Evolutionary conservation across 495 filamentous ascomycete species (phyloP), one percentile per base, ranked within the genome.

Genomic region (Thermothielavioides terrestris): DNA sequence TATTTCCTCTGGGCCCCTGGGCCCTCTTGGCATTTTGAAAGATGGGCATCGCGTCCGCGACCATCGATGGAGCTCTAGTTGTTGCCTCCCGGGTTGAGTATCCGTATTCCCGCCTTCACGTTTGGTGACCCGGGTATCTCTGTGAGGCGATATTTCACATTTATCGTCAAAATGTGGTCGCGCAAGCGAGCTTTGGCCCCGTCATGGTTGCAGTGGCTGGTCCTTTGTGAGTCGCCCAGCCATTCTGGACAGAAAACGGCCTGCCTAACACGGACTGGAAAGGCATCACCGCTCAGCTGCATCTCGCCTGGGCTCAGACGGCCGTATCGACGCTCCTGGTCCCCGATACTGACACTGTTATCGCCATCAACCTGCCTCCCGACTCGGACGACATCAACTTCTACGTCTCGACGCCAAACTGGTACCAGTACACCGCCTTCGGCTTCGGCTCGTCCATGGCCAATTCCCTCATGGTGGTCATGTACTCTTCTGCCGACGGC

Each of bases 311-410:
- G 1, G 46, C 53, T 0, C 44, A 54, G 34, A 39, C 15, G 12
- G 46, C 46, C 9, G 43, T 56, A 28, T 60, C 57, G 0, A 58
- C 50, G 1, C 34, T 63, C 39, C 57, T 50, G 40, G 45, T 61
- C 34, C 46, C 32, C 3, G 55, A 63, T 10, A 56, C 48, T 25
- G 46, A 56, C 44, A 63, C 52, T 34, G 42, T 48, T 15, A 52
- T 61, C 22, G 36, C 52, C 41, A 20, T 66, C 52, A 56, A 63
- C 50, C 21, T 66, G 10, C 50, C 58, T 4, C 48, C 55, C 3
- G 32, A 50, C 35, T 59, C 63, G 0, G 40, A 61, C 20, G 60
- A 66, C 35, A 46, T 66, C 55, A 63, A 63, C 60, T 55, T 66
- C 25, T 60, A 51, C 38, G 15, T 66, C 28, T 22, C 39, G 11